A percentile compares a stretch with the other conserved stretches of the same genome.
These are phyloP conservation scores for Microbotryomycetes sp. DNA, from an alignment of 1,284 basidiomycete genomes.

Conservation along the genomic window DNA sequence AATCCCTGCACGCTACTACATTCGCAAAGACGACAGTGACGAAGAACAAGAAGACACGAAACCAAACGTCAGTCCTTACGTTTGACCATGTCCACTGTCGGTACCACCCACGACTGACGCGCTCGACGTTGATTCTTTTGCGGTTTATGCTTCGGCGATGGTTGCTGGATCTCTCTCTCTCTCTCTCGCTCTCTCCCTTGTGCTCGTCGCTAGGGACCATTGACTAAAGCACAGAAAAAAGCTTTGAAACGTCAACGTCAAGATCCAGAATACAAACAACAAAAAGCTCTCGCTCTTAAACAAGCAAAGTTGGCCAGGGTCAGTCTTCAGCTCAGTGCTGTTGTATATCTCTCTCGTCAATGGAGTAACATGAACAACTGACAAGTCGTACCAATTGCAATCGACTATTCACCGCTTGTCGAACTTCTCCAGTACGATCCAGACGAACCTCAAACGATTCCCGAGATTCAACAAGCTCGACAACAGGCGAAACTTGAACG, in stretches of 20 bases:
- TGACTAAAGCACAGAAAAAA: slow-evolving; percentile 66
- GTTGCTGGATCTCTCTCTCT: neutral
- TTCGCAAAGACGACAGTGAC: slow-evolving; percentile 58
- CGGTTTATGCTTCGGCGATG: neutral
- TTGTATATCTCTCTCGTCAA: neutral
- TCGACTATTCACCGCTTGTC: too few relatives aligned
- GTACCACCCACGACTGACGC: neutral
- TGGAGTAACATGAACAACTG: slow-evolving; percentile 1
- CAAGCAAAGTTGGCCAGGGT: slow-evolving; percentile 81
- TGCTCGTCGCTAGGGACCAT: slow-evolving; percentile 9
- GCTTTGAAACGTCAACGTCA: slow-evolving; percentile 74
- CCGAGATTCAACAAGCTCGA: slow-evolving; percentile 55
- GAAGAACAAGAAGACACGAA: slow-evolving; percentile 52
- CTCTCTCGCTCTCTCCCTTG: neutral
- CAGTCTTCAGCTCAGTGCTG: slow-evolving; percentile 26
- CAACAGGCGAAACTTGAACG: slow-evolving; percentile 51
- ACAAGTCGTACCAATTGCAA: neutral
- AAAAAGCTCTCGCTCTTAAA: slow-evolving; percentile 54
- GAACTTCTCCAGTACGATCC: slow-evolving; percentile 72
- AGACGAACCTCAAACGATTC: slow-evolving; percentile 70
- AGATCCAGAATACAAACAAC: slow-evolving; percentile 46
- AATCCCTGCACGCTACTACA: slow-evolving; percentile 82
- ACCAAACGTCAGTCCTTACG: neutral
- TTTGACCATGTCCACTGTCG: neutral
- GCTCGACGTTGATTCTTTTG: neutral